These are phyloP conservation scores for Helenozyma rhizophorensis DNA, from an alignment of 805 yeast species.

Conservation along the genomic window DNA sequence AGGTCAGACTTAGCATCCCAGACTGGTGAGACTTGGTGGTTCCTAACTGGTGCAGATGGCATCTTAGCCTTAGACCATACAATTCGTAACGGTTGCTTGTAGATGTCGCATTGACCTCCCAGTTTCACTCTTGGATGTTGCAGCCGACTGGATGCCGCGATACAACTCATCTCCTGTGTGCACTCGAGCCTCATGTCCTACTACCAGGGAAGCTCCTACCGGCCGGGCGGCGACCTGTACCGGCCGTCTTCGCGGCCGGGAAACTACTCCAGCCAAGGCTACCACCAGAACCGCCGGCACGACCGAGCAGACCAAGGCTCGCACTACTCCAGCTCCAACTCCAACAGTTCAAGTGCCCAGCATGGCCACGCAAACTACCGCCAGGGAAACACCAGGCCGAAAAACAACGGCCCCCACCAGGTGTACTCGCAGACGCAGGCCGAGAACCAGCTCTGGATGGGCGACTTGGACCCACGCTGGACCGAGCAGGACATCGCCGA, in stretches of 20 bases:
- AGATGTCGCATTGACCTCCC: too few relatives aligned
- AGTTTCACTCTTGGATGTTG: neutral
- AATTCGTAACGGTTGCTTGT: too few relatives aligned
- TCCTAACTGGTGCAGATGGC: too few relatives aligned
- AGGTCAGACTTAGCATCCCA: too few relatives aligned
- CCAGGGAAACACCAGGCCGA: neutral
- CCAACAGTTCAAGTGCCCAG: slow-evolving; percentile 1
- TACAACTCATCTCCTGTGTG: neutral
- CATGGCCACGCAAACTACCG: slow-evolving; percentile 1
- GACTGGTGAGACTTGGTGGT: too few relatives aligned
- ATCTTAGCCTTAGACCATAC: too few relatives aligned
- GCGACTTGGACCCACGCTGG: slow-evolving; percentile 84
- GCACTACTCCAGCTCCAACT: neutral
- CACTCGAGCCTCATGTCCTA: slow-evolving; percentile 9
- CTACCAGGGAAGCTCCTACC: slow-evolving; percentile 10
- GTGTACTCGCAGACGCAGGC: slow-evolving; percentile 15
- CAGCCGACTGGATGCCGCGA: too few relatives aligned
- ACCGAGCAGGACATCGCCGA: slow-evolving; percentile 62
- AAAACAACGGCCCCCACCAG: slow-evolving; percentile 9
- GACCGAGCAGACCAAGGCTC: slow-evolving; percentile 1
- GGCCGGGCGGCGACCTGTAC: slow-evolving; percentile 16
- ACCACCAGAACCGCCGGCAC: neutral
- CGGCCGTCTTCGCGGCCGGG: slow-evolving; percentile 6
- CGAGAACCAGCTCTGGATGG: slow-evolving; percentile 69
- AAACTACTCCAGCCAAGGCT: neutral